Evolutionary conservation across 1,139 yeast species (phyloP).

Genomic region (Taiozyma onychis): DNA sequence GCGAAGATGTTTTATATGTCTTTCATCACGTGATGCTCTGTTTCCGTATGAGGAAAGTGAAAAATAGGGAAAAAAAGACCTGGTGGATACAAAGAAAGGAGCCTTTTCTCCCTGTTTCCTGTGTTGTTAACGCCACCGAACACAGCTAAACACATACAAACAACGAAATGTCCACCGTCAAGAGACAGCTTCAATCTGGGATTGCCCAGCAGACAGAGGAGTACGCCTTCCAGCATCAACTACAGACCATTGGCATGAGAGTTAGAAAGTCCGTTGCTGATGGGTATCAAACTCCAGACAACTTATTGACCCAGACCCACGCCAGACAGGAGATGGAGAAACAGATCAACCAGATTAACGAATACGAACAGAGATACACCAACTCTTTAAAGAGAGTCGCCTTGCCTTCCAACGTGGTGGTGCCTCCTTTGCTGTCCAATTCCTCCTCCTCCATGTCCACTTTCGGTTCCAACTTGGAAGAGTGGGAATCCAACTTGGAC

Average conservation of each 20-base stretch:
- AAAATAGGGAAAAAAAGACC: background rate
- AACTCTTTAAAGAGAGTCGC: slow-evolving; percentile 38
- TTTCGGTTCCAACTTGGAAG: slow-evolving; percentile 38
- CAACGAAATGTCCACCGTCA: slow-evolving; percentile 15
- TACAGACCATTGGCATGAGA: slow-evolving; percentile 63
- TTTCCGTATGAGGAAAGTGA: slow-evolving; percentile 3
- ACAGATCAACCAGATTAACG: slow-evolving; percentile 1
- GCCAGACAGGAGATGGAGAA: background rate
- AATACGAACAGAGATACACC: slow-evolving; percentile 8
- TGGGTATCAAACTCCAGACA: slow-evolving; percentile 40
- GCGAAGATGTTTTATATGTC: background rate
- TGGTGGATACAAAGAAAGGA: background rate
- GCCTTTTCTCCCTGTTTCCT: too few relatives aligned
- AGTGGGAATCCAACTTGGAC: slow-evolving; percentile 43
- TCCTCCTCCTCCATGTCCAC: slow-evolving; percentile 14
- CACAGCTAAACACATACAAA: too few relatives aligned
- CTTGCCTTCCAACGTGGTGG: slow-evolving; percentile 39
- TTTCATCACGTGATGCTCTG: too few relatives aligned
- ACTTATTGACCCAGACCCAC: slow-evolving; percentile 20
- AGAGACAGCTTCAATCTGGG: slow-evolving; percentile 18
- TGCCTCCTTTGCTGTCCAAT: slow-evolving; percentile 22
- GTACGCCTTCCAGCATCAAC: slow-evolving; percentile 26
- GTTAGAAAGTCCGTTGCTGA: slow-evolving; percentile 62
- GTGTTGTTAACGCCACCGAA: too few relatives aligned
- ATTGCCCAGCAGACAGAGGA: slow-evolving; percentile 6